These are phyloP conservation scores for Pyricularia grisea DNA, from an alignment of 2,329 filamentous ascomycete genomes.

Conservation along the genomic window DNA sequence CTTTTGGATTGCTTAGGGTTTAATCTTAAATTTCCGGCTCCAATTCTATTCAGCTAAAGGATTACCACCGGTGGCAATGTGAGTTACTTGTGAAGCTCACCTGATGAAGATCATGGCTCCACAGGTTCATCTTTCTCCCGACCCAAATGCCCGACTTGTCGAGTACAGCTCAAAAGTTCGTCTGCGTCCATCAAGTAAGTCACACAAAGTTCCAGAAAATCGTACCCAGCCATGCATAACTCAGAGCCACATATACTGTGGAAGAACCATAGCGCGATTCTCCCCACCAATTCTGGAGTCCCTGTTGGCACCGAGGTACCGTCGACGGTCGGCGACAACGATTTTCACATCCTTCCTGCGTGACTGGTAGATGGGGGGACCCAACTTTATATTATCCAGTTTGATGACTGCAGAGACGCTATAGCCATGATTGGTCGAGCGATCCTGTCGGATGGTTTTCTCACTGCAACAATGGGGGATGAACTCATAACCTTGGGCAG, in stretches of 20 bases:
- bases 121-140: not conserved
- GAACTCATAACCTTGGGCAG: not conserved
- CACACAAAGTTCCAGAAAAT: not conserved
- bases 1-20: not conserved
- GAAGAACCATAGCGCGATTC: not conserved
- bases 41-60: not conserved
- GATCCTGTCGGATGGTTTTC: not conserved
- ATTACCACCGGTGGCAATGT: too few species aligned
- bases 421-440: not conserved
- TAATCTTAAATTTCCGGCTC: not conserved
- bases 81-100: too few species aligned
- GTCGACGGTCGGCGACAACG: not conserved
- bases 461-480: not conserved
- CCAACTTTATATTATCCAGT: not conserved
- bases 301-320: not conserved
- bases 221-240: not conserved
- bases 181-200: not conserved
- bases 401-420: not conserved
- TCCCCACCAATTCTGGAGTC: not conserved
- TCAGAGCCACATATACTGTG: not conserved
- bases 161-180: not conserved
- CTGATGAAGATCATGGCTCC: not conserved
- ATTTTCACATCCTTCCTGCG: not conserved
- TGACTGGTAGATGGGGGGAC: too few species aligned
- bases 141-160: not conserved